These are phyloP conservation scores for Triticum monococcum DNA, from an alignment of 176 grass and related monocot species.

Conservation along the genomic window DNA sequence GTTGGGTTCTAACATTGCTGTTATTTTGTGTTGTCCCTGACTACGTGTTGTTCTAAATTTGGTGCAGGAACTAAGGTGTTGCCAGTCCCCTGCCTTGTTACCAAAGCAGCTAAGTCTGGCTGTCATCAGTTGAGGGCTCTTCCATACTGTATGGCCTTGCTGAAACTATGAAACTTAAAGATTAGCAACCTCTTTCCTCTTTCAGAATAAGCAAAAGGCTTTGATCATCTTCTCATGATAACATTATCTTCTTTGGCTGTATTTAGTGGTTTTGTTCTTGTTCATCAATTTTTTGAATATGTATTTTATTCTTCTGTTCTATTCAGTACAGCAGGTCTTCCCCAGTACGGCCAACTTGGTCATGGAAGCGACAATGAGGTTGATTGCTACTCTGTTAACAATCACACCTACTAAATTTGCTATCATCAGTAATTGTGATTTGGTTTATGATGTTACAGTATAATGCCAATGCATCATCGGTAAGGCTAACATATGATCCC, in stretches of 20 bases:
- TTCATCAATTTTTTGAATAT: conserved; percentile 33
- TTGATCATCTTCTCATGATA: background rate
- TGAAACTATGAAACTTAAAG: conserved; percentile 12
- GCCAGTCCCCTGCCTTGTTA: conserved; percentile 64
- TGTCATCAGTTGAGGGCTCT: conserved; percentile 86
- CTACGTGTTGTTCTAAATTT: conserved; percentile 33
- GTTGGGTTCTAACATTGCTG: background rate
- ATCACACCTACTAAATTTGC: background rate
- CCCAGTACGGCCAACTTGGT: conserved; percentile 94
- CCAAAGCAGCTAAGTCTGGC: conserved; percentile 80
- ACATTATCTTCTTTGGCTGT: conserved; percentile 25
- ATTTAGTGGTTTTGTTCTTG: conserved; percentile 31
- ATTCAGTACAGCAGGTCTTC: conserved; percentile 80
- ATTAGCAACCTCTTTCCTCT: conserved; percentile 1
- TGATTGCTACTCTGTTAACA: background rate
- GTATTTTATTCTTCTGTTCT: conserved; percentile 50
- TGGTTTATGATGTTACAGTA: conserved; percentile 62
- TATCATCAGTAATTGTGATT: conserved; percentile 16
- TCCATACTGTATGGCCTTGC: conserved; percentile 83
- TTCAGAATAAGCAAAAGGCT: background rate
- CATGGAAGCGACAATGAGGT: conserved; percentile 98
- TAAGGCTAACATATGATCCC: conserved; percentile 86
- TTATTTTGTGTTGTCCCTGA: conserved; percentile 5
- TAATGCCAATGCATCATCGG: conserved; percentile 75
- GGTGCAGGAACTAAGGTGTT: conserved; percentile 67